phyloP scores from a whole-genome alignment of 345 rosid genomes.

The Hibiscus syriacus region DNA sequence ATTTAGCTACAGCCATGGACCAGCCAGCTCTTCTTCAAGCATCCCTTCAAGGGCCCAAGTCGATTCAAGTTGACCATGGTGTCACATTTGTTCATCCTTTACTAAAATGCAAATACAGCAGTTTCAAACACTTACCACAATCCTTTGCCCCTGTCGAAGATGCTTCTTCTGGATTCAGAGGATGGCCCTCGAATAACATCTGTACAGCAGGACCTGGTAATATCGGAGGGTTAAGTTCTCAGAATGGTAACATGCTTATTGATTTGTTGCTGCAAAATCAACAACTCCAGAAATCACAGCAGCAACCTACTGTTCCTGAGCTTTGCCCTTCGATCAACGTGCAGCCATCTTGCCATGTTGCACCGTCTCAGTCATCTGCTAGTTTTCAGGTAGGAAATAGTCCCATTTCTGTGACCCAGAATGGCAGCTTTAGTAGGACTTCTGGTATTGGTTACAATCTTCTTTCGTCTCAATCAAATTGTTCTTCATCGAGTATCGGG shows the following conservation, averaged over 20 bases:
- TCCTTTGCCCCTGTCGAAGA: constrained; percentile 30
- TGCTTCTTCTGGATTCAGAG: constrained; percentile 30
- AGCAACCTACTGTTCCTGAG: constrained; percentile 30
- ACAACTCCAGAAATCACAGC: constrained; percentile 22
- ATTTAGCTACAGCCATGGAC: constrained; percentile 33
- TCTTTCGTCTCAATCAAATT: constrained; percentile 34
- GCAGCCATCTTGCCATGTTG: constrained; percentile 60
- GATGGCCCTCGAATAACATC: constrained; percentile 36
- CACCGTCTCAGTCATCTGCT: constrained; percentile 40
- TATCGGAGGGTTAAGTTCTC: constrained; percentile 28
- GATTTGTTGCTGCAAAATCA: constrained; percentile 38
- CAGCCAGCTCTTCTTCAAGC: constrained; percentile 42
- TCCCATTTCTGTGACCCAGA: constrained; percentile 37
- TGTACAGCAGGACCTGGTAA: constrained; percentile 23
- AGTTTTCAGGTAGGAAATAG: constrained; percentile 32
- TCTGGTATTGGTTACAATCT: constrained; percentile 30
- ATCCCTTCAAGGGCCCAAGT: constrained; percentile 37
- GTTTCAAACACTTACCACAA: constrained; percentile 35
- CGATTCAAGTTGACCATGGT: constrained; percentile 35
- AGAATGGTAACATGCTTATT: constrained; percentile 28
- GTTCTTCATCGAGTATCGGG: constrained; percentile 27
- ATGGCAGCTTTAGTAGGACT: constrained; percentile 27
- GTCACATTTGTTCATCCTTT: constrained; percentile 37
- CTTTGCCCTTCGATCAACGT: constrained; percentile 38
- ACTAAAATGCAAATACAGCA: constrained; percentile 28